Evolutionary conservation across 176 grass and related monocot species (phyloP), one percentile per base, ranked within the genome.

Genomic region (Carex scoparia): DNA sequence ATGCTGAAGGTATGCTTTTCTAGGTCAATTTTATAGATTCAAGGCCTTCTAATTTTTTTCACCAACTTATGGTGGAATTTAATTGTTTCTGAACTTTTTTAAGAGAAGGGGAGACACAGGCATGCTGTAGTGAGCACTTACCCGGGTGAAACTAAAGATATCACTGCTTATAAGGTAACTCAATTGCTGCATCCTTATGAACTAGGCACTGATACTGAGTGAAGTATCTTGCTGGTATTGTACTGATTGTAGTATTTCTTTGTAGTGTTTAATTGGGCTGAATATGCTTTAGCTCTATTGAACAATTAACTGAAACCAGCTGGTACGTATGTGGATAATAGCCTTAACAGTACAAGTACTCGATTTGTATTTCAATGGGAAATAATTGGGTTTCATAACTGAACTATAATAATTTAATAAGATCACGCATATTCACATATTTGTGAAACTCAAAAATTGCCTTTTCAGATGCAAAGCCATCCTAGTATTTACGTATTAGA

Each of bases 91-190:
- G 32, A 66, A 49, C 18, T 80, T 84, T 59, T 85, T 71, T 58
- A 84, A 97, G 94, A 97, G 79, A 94, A 94, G 85, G 90, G 94
- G 74, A 97, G 90, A 66, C 83, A 92, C 38, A 94, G 87, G 86
- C 91, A 92, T 86, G 94, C 91, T 8, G 79, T 89, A 42, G 86
- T 92, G 23, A 97, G 86, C 84, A 89, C 84, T 40, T 80, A 92
- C 86, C 94, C 94, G 42, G 94, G 94, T 76, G 94, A 94, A 87
- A 97, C 91, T 5, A 94, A 83, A 87, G 90, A 86, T 68, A 97
- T 97, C 71, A 87, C 57, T 84, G 86, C 91, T 51, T 97, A 97
- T 76, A 97, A 94, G 91, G 90, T 92, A 87, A 79, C 54, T 77
- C 73, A 38, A 28, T 53, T 79, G 28, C 28, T 46, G 2, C 10